A percentile compares a stretch with the other conserved stretches of the same genome.
Evolutionary conservation across 352 stramenopile genomes (phyloP).

Genomic region (Phytophthora quininea): DNA sequence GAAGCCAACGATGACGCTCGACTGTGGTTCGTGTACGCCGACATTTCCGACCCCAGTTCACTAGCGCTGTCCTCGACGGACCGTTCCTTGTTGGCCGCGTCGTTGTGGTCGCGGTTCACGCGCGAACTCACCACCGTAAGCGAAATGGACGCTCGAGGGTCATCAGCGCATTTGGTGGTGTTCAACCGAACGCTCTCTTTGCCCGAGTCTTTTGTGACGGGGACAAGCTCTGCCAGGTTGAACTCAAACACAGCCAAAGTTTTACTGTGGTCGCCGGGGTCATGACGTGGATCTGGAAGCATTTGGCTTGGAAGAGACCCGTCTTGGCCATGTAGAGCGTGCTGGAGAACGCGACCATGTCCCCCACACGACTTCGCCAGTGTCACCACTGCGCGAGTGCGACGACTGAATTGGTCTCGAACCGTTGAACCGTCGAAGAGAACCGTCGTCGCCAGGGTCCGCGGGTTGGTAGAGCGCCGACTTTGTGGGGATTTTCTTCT

Average conservation of each 20-base stretch:
- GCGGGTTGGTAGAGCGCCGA: conserved; percentile 48
- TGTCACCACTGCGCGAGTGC: conserved; percentile 30
- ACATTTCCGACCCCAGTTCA: conserved; percentile 54
- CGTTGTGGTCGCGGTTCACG: conserved; percentile 31
- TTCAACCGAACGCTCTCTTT: conserved; percentile 72
- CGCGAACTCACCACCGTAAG: conserved; percentile 61
- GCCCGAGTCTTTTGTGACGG: conserved; percentile 59
- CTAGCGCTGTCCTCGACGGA: conserved; percentile 61
- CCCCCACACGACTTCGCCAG: conserved; percentile 74
- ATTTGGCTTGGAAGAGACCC: conserved; percentile 70
- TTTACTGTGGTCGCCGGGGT: conserved; percentile 49
- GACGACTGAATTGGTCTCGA: conserved; percentile 31
- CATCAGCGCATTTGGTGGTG: conserved; percentile 57
- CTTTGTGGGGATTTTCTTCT: conserved; percentile 75
- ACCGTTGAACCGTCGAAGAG: conserved; percentile 32
- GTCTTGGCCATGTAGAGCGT: conserved; percentile 81
- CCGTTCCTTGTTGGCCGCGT: conserved; percentile 39
- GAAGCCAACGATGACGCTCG: conserved; percentile 49
- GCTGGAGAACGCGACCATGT: conserved; percentile 77
- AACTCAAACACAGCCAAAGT: conserved; percentile 74
- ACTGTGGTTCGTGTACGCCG: conserved; percentile 61
- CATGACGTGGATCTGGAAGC: conserved; percentile 66
- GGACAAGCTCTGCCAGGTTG: conserved; percentile 70
- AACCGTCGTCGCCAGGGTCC: conserved; percentile 31
- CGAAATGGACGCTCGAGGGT: conserved; percentile 66